Evolutionary conservation across 2,329 filamentous ascomycete species (phyloP), one percentile per base, ranked within the genome.

Genomic region (Penicillium vulpinum): DNA sequence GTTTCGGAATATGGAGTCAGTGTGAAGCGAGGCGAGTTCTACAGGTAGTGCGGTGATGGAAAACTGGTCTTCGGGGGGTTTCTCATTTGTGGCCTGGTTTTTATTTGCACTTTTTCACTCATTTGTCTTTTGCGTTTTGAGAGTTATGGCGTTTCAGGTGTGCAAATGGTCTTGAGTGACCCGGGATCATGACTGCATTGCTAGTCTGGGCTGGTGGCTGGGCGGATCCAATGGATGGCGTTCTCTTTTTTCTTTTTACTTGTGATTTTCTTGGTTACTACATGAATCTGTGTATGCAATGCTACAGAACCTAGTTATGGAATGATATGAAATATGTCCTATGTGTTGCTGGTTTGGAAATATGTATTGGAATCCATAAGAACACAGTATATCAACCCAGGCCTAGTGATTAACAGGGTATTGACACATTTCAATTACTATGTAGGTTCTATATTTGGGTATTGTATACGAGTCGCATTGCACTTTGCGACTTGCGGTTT

Each of bases 1-100:
- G 93, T 97, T 29, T 90, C 90, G 31, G 94, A 99, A 80, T 99
- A 97, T 73, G 94, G 94, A 1, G 92, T 99, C 51, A 99, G 96
- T 72, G 90, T 97, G 51, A 97, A 96, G 85, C 84, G 94, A 62
- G 92, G 93, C 70, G 94, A 99, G 78, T 99, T 97, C 73, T 99
- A 99, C 75, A 84, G 92, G 68, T 97, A 73, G 80, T 54, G 21
- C 29, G 29, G 29, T 41, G 39, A 45, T 43, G 46, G 43, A 55
- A n/a, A 21, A 43, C 2, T n/a, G 4, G 26, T 18, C 18, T 18
- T 24, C 1, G 7, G 16, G 31, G 7, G 18, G n/a, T 26, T 36
- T 31, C 2, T 50, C 13, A 7, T 31, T 43, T 54, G 31, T 39
- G 35, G 22, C 22, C 13, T 31, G 22, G 18, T 33, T 43, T 56